Evolutionary conservation across 2,329 filamentous ascomycete species (phyloP).

Genomic region (Xylogone sp.): DNA sequence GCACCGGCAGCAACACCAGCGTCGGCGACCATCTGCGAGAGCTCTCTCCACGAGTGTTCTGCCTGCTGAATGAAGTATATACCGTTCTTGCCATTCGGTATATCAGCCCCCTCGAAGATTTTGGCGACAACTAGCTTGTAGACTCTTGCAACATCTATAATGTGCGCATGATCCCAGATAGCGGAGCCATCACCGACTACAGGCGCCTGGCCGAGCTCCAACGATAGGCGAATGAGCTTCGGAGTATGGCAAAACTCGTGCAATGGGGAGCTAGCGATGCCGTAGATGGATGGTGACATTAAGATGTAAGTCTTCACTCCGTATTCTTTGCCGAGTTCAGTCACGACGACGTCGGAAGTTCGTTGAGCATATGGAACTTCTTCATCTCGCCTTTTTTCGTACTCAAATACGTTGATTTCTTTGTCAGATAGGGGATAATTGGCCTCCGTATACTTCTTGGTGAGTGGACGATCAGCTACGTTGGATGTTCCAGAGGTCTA

Average conservation of each 20-base stretch:
- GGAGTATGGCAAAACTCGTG: constrained; percentile 36
- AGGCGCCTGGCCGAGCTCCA: not conserved
- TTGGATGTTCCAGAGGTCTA: constrained; percentile 40
- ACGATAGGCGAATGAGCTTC: constrained; percentile 19
- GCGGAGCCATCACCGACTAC: not conserved
- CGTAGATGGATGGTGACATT: constrained; percentile 45
- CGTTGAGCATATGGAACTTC: constrained; percentile 38
- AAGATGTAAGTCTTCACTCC: constrained; percentile 41
- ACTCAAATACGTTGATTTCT: constrained; percentile 37
- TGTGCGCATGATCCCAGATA: constrained; percentile 1
- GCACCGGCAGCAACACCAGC: constrained; percentile 25
- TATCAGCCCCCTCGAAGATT: not conserved
- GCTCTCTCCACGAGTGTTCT: constrained; percentile 32
- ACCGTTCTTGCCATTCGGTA: constrained; percentile 6
- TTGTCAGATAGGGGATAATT: constrained; percentile 35
- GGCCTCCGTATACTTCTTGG: constrained; percentile 23
- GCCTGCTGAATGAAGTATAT: constrained; percentile 37
- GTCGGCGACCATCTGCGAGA: constrained; percentile 30
- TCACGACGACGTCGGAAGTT: constrained; percentile 38
- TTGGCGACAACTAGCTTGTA: constrained; percentile 1
- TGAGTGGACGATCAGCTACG: constrained; percentile 37
- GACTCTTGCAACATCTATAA: not conserved
- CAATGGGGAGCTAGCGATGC: constrained; percentile 36
- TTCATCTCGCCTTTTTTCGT: constrained; percentile 33
- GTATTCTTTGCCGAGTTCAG: constrained; percentile 33